These are phyloP conservation scores for Parachaetomium inaequale DNA, from an alignment of 495 filamentous ascomycete species.

Conservation along the genomic window DNA sequence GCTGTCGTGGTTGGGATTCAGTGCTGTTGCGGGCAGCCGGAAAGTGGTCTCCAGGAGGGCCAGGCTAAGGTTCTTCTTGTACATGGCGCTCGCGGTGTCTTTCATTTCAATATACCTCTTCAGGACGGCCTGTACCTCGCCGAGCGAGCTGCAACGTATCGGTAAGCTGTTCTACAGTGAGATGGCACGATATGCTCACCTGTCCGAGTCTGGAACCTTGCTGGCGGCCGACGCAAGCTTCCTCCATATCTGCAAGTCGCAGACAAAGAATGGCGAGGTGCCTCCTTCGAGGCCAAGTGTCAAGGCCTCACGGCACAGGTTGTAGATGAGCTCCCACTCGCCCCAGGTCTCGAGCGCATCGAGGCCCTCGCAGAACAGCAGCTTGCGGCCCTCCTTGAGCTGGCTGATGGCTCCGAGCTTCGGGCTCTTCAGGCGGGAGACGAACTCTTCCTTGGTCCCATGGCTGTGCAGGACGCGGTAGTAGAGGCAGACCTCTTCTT, in stretches of 20 bases:
- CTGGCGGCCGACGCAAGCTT: constrained; percentile 31
- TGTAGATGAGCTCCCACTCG: constrained; percentile 34
- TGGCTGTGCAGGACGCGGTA: constrained; percentile 31
- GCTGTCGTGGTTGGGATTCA: constrained; percentile 11
- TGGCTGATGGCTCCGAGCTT: constrained; percentile 30
- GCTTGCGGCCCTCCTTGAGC: constrained; percentile 33
- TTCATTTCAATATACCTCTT: constrained; percentile 29
- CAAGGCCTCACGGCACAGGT: constrained; percentile 32
- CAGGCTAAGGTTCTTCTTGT: constrained; percentile 35
- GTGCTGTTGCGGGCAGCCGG: constrained; percentile 11
- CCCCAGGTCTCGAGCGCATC: constrained; percentile 29
- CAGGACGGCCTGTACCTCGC: constrained; percentile 28
- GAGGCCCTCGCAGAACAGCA: constrained; percentile 32
- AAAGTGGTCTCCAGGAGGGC: constrained; percentile 29
- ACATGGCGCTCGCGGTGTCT: constrained; percentile 28
- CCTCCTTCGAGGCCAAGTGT: constrained; percentile 24
- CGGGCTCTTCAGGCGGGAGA: constrained; percentile 28
- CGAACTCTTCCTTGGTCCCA: constrained; percentile 32
- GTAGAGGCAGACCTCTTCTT: constrained; percentile 37
- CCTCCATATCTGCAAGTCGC: constrained; percentile 36
- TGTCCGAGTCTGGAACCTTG: constrained; percentile 26
- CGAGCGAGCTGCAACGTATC: constrained; percentile 30
- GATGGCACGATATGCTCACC: constrained; percentile 24
- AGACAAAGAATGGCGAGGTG: constrained; percentile 30
- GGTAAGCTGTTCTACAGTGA: neutral